These are phyloP conservation scores for Lobosporangium transversale DNA, from an alignment of 192 early-diverging fungal genomes.

Conservation along the genomic window DNA sequence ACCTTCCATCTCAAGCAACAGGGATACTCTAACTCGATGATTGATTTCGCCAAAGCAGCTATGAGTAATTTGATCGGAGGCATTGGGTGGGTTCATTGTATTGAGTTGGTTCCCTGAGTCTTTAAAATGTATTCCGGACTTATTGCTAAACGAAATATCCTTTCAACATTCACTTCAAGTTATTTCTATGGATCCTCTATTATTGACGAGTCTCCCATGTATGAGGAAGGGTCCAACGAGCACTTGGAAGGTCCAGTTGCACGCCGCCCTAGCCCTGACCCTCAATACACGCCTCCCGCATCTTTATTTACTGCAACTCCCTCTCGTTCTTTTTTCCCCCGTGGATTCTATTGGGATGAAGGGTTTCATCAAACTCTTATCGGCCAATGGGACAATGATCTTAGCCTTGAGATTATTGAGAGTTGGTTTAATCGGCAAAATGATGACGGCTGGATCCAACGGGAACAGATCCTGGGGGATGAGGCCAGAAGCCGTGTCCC, in stretches of 20 bases:
- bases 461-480: slow-evolving; percentile 94
- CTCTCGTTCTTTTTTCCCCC: slow-evolving; percentile 92
- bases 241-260: slow-evolving; percentile 55
- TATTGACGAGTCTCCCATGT: slow-evolving; percentile 73
- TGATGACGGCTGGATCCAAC: slow-evolving; percentile 88
- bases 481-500: slow-evolving; percentile 92
- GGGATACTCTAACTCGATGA: slow-evolving; percentile 67
- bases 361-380: slow-evolving; percentile 91
- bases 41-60: slow-evolving; percentile 78
- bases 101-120: too few relatives aligned
- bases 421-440: slow-evolving; percentile 86
- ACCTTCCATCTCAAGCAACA: slow-evolving; percentile 74
- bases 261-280: slow-evolving; percentile 54
- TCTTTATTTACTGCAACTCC: slow-evolving; percentile 86
- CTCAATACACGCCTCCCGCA: slow-evolving; percentile 70
- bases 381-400: slow-evolving; percentile 87
- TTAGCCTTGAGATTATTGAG: slow-evolving; percentile 84
- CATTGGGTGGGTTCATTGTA: slow-evolving; percentile 72
- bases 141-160: background rate
- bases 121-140: background rate
- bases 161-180: slow-evolving; percentile 18
- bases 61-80: slow-evolving; percentile 90
- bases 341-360: slow-evolving; percentile 98
- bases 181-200: slow-evolving; percentile 83
- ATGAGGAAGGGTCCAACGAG: slow-evolving; percentile 68